Conservation (phyloP, 2,329 filamentous ascomycete species). For the Colletotrichum sp. region DNA sequence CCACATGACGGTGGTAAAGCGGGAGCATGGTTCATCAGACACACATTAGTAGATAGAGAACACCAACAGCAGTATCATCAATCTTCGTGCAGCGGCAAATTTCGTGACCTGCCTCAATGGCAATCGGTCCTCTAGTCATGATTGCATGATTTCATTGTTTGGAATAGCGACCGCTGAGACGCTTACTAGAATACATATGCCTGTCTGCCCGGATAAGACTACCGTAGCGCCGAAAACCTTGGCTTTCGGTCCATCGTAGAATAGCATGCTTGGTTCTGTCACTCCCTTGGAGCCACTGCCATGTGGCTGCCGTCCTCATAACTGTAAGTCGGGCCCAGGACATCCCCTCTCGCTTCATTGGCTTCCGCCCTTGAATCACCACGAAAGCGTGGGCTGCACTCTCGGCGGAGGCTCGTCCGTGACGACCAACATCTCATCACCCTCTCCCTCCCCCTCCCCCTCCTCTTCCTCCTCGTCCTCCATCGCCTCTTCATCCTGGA, state of each 20-base stretch:
- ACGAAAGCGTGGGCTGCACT: not conserved
- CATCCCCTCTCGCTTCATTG: not conserved
- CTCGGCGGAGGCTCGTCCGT: conserved; percentile 24
- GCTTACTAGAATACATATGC: not conserved
- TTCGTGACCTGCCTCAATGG: not conserved
- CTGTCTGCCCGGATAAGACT: not conserved
- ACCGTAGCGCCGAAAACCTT: not conserved
- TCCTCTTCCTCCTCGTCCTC: conserved; percentile 30
- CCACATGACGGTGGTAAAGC: not conserved
- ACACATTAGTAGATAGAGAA: not conserved
- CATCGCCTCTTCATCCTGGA: conserved; percentile 12
- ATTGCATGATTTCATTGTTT: not conserved
- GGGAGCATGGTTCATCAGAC: not conserved
- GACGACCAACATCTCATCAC: conserved; percentile 34
- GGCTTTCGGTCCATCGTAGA: not conserved
- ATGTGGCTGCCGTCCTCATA: not conserved
- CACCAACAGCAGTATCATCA: not conserved
- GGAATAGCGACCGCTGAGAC: not conserved
- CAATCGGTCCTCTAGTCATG: not conserved
- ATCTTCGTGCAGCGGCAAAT: not conserved
- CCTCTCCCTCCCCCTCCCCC: conserved; percentile 1
- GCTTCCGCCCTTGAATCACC: not conserved
- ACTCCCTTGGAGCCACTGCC: not conserved
- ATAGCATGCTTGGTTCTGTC: not conserved
- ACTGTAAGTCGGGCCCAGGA: not conserved